Base-by-base conservation (phyloP, 2,329 filamentous ascomycete genomes). In the Salinomyces thailandicus region DNA sequence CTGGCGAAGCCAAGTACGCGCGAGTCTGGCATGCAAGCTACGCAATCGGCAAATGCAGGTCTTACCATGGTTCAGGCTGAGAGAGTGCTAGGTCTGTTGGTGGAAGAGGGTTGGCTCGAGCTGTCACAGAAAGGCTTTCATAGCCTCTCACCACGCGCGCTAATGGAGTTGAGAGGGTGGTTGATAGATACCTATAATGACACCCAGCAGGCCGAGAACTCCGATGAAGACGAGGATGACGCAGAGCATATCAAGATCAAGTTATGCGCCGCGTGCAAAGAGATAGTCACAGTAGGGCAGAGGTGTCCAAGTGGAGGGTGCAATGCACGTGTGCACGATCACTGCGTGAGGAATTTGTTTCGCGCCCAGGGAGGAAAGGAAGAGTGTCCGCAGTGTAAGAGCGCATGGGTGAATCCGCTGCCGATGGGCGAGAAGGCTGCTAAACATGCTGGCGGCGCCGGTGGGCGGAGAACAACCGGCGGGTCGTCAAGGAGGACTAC, bases 141-240 rank as follows among this genome's bases (percentile, higher is more conserved):
- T 59, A 76, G 72, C 13, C 67, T 95, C 13, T 80, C 78, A 35
- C 75, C 85, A 3, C 73, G 89, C 6, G 81, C 77, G 2, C 64
- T 98, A 47, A 76, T 96, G 68, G 91, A 98, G 66, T 64, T 98
- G 39, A 72, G 81, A 39, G 70, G 73, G 2, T 96, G 87, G 79
- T 70, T 98, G 33, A 64, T 85, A n/a, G 82, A 84, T 36, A 85
- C 81, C 18, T 98, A 94, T 61, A 96, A 98, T 54, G 83, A 93
- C 37, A 72, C 75, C 5, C 13, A 26, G 5, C 8, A 18, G 7
- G 67, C 75, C 7, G 62, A 66, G 1, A 61, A 64, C 1, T 58
- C 57, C 0, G 63, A 67, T n/a, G 75, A 63, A 0, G 61, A 64
- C 1, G 62, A 61, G 16, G 62, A 62, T 1, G 59, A 54, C 8